Percentiles rank a stretch among this genome's conserved stretches.
Evolutionary conservation across 1,284 basidiomycete species (phyloP).

Genomic region (Anthracocystis panici-leucophaei): DNA sequence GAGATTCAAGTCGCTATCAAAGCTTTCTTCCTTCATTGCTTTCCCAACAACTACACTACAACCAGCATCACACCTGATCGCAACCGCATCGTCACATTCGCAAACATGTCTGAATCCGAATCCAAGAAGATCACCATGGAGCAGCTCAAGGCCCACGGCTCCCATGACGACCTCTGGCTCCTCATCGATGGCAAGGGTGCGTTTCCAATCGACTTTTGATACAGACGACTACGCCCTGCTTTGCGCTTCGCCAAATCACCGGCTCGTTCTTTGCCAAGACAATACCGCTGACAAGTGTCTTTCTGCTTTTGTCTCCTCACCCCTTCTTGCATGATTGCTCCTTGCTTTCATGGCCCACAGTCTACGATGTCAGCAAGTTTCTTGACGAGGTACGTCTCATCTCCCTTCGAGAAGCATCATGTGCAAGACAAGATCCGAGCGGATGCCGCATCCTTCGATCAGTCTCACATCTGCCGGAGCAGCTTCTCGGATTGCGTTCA

Average conservation of each 20-base stretch:
- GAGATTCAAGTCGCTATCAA: not conserved
- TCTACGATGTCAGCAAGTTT: constrained; percentile 95
- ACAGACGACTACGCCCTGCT: not conserved
- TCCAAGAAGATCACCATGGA: constrained; percentile 65
- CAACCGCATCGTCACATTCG: constrained; percentile 4
- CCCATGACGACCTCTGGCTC: constrained; percentile 67
- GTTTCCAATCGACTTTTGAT: constrained; percentile 5
- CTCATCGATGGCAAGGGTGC: constrained; percentile 67
- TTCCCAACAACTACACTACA: not conserved
- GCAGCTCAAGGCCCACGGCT: constrained; percentile 64
- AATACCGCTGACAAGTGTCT: constrained; percentile 1
- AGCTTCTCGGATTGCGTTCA: not conserved
- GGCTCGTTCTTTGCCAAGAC: no score
- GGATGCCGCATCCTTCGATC: not conserved
- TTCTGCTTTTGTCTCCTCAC: not conserved
- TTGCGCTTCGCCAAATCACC: not conserved
- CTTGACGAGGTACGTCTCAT: constrained; percentile 85
- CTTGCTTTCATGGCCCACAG: constrained; percentile 71
- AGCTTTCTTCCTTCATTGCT: not conserved
- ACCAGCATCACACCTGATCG: not conserved
- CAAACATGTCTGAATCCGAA: constrained; percentile 19
- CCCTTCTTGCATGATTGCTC: not conserved
- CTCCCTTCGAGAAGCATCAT: not conserved
- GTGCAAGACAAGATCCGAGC: not conserved
- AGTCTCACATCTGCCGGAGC: not conserved